Evolutionary conservation across 1,139 yeast species (phyloP).

Genomic region (Yamadazyma aaseri): DNA sequence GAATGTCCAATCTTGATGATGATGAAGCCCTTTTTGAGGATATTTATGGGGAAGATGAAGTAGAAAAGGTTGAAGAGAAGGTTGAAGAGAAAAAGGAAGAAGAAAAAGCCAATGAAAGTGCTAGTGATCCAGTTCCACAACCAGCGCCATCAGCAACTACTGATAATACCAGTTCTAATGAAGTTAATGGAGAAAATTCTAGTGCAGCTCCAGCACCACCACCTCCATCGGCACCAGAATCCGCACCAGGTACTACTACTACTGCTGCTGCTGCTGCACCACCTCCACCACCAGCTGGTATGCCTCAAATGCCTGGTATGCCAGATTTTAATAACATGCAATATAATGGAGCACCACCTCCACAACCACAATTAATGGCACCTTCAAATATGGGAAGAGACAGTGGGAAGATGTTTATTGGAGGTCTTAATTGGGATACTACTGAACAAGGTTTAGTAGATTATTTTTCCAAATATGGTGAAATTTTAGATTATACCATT

Average conservation of each 20-base stretch:
- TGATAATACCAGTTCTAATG: conserved; percentile 1
- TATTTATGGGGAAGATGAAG: conserved; percentile 47
- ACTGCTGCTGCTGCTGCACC: conserved; percentile 5
- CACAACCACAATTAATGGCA: conserved; percentile 18
- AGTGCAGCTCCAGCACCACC: conserved; percentile 5
- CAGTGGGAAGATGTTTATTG: conserved; percentile 93
- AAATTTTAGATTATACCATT: conserved; percentile 83
- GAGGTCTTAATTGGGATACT: conserved; percentile 98
- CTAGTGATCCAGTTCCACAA: conserved; percentile 4
- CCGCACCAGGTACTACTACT: conserved; percentile 6
- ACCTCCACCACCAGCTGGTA: conserved; percentile 9
- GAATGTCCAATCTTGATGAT: conserved; percentile 68
- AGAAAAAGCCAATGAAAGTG: conserved; percentile 7
- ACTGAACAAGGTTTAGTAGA: conserved; percentile 80
- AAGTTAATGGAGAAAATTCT: conserved; percentile 6
- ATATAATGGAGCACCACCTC: conserved; percentile 12
- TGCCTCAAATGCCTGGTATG: conserved; percentile 10
- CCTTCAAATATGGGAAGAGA: conserved; percentile 42
- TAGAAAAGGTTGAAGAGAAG: conserved; percentile 5
- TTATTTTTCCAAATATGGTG: conserved; percentile 89
- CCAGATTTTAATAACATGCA: conserved; percentile 15
- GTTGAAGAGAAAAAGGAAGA: conserved; percentile 9
- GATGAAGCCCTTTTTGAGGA: conserved; percentile 86
- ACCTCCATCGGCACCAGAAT: conserved; percentile 5
- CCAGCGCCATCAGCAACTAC: conserved; percentile 7